Evolutionary conservation across 2,329 filamentous ascomycete genomes (phyloP), one percentile per base, ranked within the genome.

Genomic region (Aspergillus amoenus): DNA sequence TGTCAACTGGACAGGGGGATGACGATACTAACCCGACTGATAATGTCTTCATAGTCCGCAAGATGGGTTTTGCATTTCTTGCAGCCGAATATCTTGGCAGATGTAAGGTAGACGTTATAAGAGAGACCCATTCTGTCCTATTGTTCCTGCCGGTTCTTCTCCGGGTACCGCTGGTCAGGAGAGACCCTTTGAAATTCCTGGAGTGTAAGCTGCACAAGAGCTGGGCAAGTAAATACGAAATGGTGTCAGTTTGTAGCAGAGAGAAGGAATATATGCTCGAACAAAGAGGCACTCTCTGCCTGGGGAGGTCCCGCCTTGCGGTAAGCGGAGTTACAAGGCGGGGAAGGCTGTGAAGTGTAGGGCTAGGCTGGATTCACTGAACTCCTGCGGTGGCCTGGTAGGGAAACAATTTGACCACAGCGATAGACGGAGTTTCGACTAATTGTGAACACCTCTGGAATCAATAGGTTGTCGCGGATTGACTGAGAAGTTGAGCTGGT

Each of bases 31-130:
- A 97, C 93, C 69, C 92, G 83, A 70, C 91, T 96, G 63, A 97
- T 92, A 64, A 99, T 97, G 70, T 97, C 92, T 67, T 97, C 92
- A 68, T 96, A 91, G 73, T 96, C 94, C 32, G 93, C 89, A 17
- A 99, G 85, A 72, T 99, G 94, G 7, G 94, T 91, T 76, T 97
- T 97, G 86, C 94, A 99, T 69, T 84, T 84, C 80, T 93, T 93
- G 84, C 90, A 97, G 64, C 91, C 92, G 75, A 94, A 96, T 72
- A 97, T 93, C 77, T 90, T 90, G 76, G 82, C 85, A 71, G 89
- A 89, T 75, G 87, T 90, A 64, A 96, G 87, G 75, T 96, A 97
- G 60, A 90, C 87, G 78, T 96, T 96, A 81, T 96, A 96, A 59
- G 88, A 82, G 66, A 97, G 87, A 65, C 92, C 92, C 92, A 96